Conservation (phyloP, 805 yeast species). For the Cyberlindnera saturnus region DNA sequence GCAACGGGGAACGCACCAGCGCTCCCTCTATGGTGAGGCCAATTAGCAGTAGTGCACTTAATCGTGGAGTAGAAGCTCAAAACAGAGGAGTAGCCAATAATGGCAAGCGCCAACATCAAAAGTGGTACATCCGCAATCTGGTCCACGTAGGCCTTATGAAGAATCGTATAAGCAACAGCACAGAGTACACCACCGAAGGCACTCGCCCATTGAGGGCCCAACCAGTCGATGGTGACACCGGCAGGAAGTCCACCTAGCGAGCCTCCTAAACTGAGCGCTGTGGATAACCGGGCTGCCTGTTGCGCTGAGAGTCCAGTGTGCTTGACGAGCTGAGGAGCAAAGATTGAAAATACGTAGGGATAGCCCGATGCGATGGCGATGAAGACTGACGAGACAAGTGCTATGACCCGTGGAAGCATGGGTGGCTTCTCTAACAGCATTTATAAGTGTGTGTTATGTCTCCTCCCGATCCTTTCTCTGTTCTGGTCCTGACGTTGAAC, state of each 20-base stretch:
- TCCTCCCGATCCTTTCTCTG: too few species aligned
- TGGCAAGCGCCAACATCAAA: conserved; percentile 42
- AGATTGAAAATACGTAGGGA: conserved; percentile 69
- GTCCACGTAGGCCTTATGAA: conserved; percentile 41
- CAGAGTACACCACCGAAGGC: conserved; percentile 50
- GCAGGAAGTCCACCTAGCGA: conserved; percentile 68
- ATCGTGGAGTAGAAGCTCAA: conserved; percentile 53
- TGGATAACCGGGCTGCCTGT: conserved; percentile 58
- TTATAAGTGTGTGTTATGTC: too few species aligned
- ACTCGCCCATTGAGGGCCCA: conserved; percentile 50
- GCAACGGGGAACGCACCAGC: conserved; percentile 27
- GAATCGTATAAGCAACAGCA: conserved; percentile 46
- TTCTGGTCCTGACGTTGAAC: neutral
- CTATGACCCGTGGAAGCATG: conserved; percentile 5
- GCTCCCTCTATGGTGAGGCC: conserved; percentile 56
- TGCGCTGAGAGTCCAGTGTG: conserved; percentile 51
- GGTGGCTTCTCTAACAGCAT: conserved; percentile 2
- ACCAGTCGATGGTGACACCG: conserved; percentile 58
- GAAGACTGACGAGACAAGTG: conserved; percentile 24
- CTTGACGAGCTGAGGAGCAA: conserved; percentile 62
- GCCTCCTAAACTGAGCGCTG: conserved; percentile 58
- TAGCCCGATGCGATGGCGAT: conserved; percentile 70
- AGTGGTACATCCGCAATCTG: conserved; percentile 33
- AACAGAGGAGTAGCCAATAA: conserved; percentile 62
- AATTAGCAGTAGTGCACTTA: conserved; percentile 46